Evolutionary conservation across 192 early-diverging fungal species (phyloP), one percentile per base, ranked within the genome.

Genomic region (Oehlia diaphana): DNA sequence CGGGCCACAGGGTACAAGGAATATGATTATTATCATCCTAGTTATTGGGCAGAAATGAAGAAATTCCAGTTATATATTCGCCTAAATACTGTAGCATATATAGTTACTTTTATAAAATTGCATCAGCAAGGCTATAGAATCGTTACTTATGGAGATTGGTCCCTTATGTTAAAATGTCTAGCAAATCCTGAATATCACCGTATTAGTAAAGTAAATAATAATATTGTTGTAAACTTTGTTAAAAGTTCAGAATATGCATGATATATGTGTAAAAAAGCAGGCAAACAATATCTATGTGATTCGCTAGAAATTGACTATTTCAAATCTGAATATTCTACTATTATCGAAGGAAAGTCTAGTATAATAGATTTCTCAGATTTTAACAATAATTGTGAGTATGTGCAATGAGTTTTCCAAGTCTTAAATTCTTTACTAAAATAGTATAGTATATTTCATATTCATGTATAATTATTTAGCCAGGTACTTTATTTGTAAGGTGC

Each of bases 241-340:
- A 64, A 31, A 64, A 26, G 8, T 64, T 64, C 63, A n/a, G 63
- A 64, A 64, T 64, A 64, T 64, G 63, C 21, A 14, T 9, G 63
- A 64, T 64, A 64, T 64, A 21, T 8, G 14, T 64, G 63, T 21
- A 64, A 31, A 64, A 19, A 13, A 64, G 63, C 63, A 64, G 63
- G 63, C 19, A 64, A 64, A 64, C 63, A 19, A 64, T 64, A 64
- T 64, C 63, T 8, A 64, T 64, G 19, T 64, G 28, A 64, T 64
- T 64, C 63, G 63, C 63, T 64, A 31, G 14, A 64, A 64, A 64
- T 64, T 1, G 63, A 64, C 63, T 64, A 64, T 64, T 64, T 64
- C 13, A n/a, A 64, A 64, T 64, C 63, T 64, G 63, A 13, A 64
- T 64, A 64, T 26, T 26, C 26, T 64, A 13, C 7, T 64, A 64